Base-by-base conservation (phyloP, 2,329 filamentous ascomycete genomes). In the Plectosphaerella sp. region DNA sequence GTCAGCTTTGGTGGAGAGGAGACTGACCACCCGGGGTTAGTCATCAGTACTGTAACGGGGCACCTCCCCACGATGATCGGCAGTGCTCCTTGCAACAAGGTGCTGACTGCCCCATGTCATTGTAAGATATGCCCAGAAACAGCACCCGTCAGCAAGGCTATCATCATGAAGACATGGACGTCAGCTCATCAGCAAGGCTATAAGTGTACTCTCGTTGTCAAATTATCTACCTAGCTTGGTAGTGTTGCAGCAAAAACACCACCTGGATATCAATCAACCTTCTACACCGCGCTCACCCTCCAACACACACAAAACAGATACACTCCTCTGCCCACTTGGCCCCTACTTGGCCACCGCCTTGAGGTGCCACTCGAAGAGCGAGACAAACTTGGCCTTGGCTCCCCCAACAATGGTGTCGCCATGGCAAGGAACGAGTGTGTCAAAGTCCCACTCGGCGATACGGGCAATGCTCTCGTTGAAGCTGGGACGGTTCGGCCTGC, bases 361-460 rank as follows among this genome's bases (percentile, higher is more conserved):
- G 64, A 96, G 66, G 73, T 95, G 89, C 91, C 92, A 97, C 61
- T 80, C 80, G 70, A 96, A 90, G 12, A 95, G 77, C 67, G 88
- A 89, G 62, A 79, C 74, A 59, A 93, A 96, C 15, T 89, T 75
- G 11, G 79, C 79, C 76, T 95, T 96, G 10, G 81, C 91, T 56
- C 75, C 68, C 2, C 73, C 76, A 67, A 94, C 87, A 58, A 97
- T 84, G 15, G 89, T 86, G 72, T 99, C 94, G 9, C 94, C 94
- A 70, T 99, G 94, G 67, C 93, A 97, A 1, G 93, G 91, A 54
- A 99, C 85, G 48, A 97, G 77, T 39, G 85, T 85, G 58, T 87
- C 82, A 66, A 97, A 96, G 53, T 93, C 87, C 93, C 93, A 99
- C 51, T 70, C 66, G 50, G 84, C 76, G 57, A 97, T 93, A 54